Evolutionary conservation across 2,329 filamentous ascomycete genomes (phyloP).

Genomic region (Ophiosphaerella korrae): DNA sequence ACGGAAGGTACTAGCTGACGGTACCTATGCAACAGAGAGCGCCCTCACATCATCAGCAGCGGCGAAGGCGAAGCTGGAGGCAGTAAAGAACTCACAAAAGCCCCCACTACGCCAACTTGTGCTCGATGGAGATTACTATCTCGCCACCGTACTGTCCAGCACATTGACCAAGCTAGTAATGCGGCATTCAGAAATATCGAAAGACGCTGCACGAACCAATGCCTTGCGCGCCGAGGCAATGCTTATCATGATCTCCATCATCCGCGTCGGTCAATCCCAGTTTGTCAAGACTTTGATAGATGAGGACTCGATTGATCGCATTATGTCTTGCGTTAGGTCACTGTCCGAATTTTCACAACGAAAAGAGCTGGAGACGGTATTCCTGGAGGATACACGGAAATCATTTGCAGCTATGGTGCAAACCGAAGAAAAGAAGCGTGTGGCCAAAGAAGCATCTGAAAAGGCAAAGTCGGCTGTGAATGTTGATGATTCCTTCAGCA

Average conservation of each 20-base stretch:
- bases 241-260: constrained; percentile 99
- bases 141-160: constrained; percentile 92
- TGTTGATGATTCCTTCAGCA: constrained; percentile 91
- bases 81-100: constrained; percentile 96
- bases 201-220: constrained; percentile 85
- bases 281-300: constrained; percentile 98
- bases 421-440: constrained; percentile 95
- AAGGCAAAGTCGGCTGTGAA: constrained; percentile 94
- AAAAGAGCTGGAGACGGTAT: constrained; percentile 89
- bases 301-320: constrained; percentile 96
- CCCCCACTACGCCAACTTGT: constrained; percentile 89
- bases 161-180: constrained; percentile 97
- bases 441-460: constrained; percentile 89
- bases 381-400: constrained; percentile 91
- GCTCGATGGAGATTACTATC: constrained; percentile 94
- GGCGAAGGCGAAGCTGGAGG: constrained; percentile 87
- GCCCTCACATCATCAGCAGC: constrained; percentile 92
- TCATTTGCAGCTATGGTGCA: constrained; percentile 98
- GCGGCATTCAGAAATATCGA: constrained; percentile 92
- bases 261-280: constrained; percentile 96
- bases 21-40: constrained; percentile 96
- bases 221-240: constrained; percentile 95
- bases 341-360: constrained; percentile 87
- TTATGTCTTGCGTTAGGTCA: constrained; percentile 96
- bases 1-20: constrained; percentile 89